A percentile compares a stretch with the other conserved stretches of the same genome.
phyloP scores from a whole-genome alignment of 371 early-diverging fungal genomes.

The Syncephalastrum contaminatum region DNA sequence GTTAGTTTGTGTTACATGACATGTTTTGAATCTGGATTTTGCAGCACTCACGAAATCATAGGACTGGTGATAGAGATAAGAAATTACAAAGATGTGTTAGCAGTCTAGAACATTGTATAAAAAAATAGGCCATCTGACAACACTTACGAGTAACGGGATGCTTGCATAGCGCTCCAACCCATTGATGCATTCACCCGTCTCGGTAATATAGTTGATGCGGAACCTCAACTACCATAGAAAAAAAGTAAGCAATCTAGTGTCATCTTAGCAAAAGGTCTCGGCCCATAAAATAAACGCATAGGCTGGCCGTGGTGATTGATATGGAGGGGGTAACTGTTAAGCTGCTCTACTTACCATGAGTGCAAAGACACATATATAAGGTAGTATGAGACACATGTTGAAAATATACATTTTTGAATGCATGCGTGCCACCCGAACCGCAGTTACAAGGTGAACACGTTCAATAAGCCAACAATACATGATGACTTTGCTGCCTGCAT shows the following conservation, averaged over 20 bases:
- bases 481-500: slow-evolving; percentile 47
- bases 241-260: not conserved
- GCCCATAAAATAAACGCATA: not conserved
- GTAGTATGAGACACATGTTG: slow-evolving; percentile 42
- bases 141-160: slow-evolving; percentile 43
- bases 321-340: not conserved
- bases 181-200: slow-evolving; percentile 47
- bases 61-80: slow-evolving; percentile 8
- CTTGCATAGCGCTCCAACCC: slow-evolving; percentile 51
- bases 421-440: slow-evolving; percentile 41
- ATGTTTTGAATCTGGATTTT: not conserved
- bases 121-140: not conserved
- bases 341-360: slow-evolving; percentile 34
- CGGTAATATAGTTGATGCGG: slow-evolving; percentile 41
- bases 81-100: not conserved
- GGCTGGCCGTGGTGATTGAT: not conserved
- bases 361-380: slow-evolving; percentile 44
- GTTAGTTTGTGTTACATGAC: not conserved
- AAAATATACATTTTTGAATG: slow-evolving; percentile 45
- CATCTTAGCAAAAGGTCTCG: not conserved
- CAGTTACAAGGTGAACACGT: slow-evolving; percentile 45
- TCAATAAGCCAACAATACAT: slow-evolving; percentile 45
- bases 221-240: slow-evolving; percentile 22
- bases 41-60: slow-evolving; percentile 43
- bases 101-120: too few relatives aligned